phyloP scores from a whole-genome alignment of 805 yeast species.

The Candida germanica region DNA sequence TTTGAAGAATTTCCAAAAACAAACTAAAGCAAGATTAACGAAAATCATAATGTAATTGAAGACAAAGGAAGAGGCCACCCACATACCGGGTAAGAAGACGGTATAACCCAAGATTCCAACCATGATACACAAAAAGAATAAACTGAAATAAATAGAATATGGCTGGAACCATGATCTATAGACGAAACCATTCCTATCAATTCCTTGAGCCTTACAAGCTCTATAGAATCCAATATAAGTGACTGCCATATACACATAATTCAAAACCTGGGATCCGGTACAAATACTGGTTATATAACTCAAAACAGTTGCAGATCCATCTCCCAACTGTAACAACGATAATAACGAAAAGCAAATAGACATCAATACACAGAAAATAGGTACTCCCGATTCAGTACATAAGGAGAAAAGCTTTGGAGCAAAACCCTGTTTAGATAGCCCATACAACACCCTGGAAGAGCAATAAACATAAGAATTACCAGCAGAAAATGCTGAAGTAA shows the following conservation, averaged over 20 bases:
- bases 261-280: constrained; percentile 46
- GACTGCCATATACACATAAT: constrained; percentile 44
- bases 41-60: constrained; percentile 73
- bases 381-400: constrained; percentile 65
- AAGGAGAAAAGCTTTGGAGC: constrained; percentile 66
- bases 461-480: constrained; percentile 80
- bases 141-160: constrained; percentile 31
- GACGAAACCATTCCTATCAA: constrained; percentile 35
- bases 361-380: constrained; percentile 53
- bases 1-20: constrained; percentile 34
- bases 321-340: constrained; percentile 25
- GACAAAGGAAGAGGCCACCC: constrained; percentile 63
- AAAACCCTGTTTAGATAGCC: constrained; percentile 65
- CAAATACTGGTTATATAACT: constrained; percentile 45
- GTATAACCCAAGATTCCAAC: constrained; percentile 66
- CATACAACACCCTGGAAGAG: constrained; percentile 64
- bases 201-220: constrained; percentile 37
- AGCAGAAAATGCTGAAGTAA: constrained; percentile 76
- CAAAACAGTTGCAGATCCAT: constrained; percentile 33
- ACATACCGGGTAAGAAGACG: constrained; percentile 55
- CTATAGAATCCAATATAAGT: constrained; percentile 45
- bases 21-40: constrained; percentile 28
- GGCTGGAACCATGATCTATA: constrained; percentile 44
- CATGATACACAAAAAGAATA: constrained; percentile 29
- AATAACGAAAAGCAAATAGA: constrained; percentile 23